These are phyloP conservation scores for Auriscalpium orientale DNA, from an alignment of 768 basidiomycete species.

Conservation along the genomic window DNA sequence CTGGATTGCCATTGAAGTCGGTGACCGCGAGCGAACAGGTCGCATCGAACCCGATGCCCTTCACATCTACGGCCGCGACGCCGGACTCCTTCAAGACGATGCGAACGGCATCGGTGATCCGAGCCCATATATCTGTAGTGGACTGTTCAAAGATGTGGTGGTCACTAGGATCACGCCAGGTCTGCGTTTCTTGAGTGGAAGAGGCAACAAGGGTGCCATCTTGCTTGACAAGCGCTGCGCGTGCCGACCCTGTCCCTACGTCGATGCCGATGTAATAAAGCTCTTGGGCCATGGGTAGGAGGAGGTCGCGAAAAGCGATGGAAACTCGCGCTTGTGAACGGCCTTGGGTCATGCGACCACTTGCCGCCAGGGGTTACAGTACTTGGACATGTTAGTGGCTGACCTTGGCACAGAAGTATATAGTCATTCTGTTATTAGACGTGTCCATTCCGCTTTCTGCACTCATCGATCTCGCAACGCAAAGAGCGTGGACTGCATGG, in stretches of 20 bases:
- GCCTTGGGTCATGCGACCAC: too few species aligned
- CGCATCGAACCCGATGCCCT: slow-evolving; percentile 91
- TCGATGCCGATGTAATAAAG: slow-evolving; percentile 67
- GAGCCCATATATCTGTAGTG: slow-evolving; percentile 78
- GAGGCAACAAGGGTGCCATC: slow-evolving; percentile 72
- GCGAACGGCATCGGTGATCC: slow-evolving; percentile 54
- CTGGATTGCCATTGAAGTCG: slow-evolving; percentile 62
- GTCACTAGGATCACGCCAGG: slow-evolving; percentile 78
- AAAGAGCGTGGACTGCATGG: too few species aligned
- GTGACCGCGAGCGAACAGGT: slow-evolving; percentile 93
- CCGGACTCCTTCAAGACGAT: slow-evolving; percentile 53
- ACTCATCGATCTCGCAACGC: too few species aligned
- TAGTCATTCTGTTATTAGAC: too few species aligned
- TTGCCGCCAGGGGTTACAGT: too few species aligned
- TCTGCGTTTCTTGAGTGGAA: slow-evolving; percentile 72
- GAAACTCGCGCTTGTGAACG: too few species aligned
- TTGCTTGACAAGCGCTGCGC: slow-evolving; percentile 70
- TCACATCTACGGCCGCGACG: slow-evolving; percentile 53
- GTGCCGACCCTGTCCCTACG: slow-evolving; percentile 91
- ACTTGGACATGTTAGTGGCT: too few species aligned
- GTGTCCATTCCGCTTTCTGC: too few species aligned
- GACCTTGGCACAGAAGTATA: too few species aligned
- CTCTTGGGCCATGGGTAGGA: slow-evolving; percentile 12
- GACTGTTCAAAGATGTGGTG: slow-evolving; percentile 97
- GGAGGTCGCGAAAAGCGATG: neutral